A percentile compares a stretch with the other conserved stretches of the same genome.
phyloP scores from a whole-genome alignment of 2,329 filamentous ascomycete species.

The Botryosphaeria agaves region DNA sequence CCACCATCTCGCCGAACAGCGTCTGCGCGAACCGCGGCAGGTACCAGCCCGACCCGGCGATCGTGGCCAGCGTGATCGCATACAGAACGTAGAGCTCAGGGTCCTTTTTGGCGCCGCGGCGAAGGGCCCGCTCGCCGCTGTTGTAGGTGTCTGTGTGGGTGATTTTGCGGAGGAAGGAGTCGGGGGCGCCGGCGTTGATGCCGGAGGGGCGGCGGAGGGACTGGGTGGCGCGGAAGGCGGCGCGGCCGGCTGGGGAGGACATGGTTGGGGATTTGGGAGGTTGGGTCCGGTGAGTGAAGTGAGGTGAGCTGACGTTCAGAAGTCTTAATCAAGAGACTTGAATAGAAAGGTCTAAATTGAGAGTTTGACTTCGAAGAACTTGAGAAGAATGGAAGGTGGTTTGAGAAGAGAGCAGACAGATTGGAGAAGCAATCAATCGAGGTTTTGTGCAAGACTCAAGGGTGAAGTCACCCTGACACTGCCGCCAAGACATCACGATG shows the following conservation, averaged over 20 bases:
- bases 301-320: neutral
- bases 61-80: neutral
- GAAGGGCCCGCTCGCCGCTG: constrained; percentile 29
- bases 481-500: neutral
- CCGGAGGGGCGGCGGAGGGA: constrained; percentile 20
- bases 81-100: constrained; percentile 51
- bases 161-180: constrained; percentile 3
- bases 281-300: neutral
- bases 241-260: constrained; percentile 27
- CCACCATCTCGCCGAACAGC: neutral
- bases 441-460: neutral
- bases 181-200: constrained; percentile 20
- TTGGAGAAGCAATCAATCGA: neutral
- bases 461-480: neutral
- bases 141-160: constrained; percentile 2
- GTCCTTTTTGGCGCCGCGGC: constrained; percentile 49
- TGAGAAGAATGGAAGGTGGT: too few species aligned
- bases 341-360: neutral
- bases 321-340: neutral
- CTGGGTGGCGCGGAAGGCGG: constrained; percentile 27
- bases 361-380: too few species aligned
- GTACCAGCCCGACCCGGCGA: neutral
- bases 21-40: neutral
- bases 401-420: neutral
- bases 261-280: constrained; percentile 13